Conservation (phyloP, 805 yeast species). For the Candida rishiriensis region DNA sequence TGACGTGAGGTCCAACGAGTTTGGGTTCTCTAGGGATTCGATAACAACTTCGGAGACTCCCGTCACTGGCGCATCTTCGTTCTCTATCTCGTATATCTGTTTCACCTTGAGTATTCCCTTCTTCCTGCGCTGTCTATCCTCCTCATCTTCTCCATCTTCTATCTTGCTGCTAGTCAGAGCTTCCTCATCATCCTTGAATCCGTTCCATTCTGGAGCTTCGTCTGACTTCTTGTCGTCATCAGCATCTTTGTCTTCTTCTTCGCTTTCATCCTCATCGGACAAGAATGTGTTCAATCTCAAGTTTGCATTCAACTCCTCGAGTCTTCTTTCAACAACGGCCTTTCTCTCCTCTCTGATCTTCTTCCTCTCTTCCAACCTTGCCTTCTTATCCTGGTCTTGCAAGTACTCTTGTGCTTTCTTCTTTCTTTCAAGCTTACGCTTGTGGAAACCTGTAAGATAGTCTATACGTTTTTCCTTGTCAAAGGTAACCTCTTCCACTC, state of each 20-base stretch:
- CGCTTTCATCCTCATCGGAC: conserved; percentile 11
- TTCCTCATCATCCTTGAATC: conserved; percentile 31
- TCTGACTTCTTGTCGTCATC: conserved; percentile 14
- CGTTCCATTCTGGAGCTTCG: conserved; percentile 36
- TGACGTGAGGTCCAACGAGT: conserved; percentile 31
- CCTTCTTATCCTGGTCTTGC: conserved; percentile 72
- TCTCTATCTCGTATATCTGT: conserved; percentile 36
- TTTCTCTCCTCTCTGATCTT: conserved; percentile 67
- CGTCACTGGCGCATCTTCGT: conserved; percentile 36
- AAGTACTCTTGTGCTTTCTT: conserved; percentile 76
- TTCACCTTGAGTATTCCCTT: conserved; percentile 44
- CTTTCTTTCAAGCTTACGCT: conserved; percentile 83
- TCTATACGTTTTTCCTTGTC: conserved; percentile 77
- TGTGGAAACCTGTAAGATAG: conserved; percentile 91
- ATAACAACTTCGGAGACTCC: conserved; percentile 49
- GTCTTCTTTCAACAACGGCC: conserved; percentile 57
- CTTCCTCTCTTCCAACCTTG: conserved; percentile 72
- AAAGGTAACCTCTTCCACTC: conserved; percentile 81
- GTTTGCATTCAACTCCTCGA: conserved; percentile 52
- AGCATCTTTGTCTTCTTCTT: conserved; percentile 29
- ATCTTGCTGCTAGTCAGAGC: not conserved
- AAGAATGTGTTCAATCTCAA: conserved; percentile 24
- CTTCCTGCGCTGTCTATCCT: conserved; percentile 4
- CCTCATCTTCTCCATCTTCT: conserved; percentile 16
- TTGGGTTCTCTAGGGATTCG: conserved; percentile 50